Conservation (phyloP, 2,329 filamentous ascomycete species). For the Fusarium tjaetaba region DNA sequence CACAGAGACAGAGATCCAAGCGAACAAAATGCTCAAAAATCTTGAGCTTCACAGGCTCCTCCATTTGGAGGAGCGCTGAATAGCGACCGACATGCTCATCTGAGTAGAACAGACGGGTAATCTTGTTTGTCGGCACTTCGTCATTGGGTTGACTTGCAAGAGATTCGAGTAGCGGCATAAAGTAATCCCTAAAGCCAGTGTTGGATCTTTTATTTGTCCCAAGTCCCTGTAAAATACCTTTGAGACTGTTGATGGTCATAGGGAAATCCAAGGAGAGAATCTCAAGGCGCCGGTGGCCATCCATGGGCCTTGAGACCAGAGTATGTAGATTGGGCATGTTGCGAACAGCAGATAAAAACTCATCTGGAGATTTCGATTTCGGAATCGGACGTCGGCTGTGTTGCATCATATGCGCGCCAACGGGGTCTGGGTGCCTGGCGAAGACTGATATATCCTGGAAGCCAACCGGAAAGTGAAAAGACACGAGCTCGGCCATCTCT, state of each 20-base stretch:
- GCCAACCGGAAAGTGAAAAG: not conserved
- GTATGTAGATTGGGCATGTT: conserved; percentile 3
- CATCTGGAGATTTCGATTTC: not conserved
- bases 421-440: no score
- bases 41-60: not conserved
- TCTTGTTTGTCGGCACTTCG: not conserved
- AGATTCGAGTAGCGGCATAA: not conserved
- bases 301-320: conserved; percentile 10
- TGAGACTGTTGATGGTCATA: not conserved
- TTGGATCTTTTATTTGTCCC: not conserved
- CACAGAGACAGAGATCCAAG: conserved; percentile 5
- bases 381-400: no score
- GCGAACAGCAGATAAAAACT: not conserved
- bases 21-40: not conserved
- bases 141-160: not conserved
- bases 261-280: not conserved
- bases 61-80: not conserved
- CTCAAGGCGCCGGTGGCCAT: not conserved
- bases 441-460: not conserved
- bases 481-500: no score
- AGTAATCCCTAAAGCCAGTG: not conserved
- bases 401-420: no score
- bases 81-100: not conserved
- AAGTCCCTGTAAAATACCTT: no score
- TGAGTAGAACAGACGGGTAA: conserved; percentile 1